Conservation (phyloP, 164 flowering plant genomes). For the Warburgia ugandensis region DNA sequence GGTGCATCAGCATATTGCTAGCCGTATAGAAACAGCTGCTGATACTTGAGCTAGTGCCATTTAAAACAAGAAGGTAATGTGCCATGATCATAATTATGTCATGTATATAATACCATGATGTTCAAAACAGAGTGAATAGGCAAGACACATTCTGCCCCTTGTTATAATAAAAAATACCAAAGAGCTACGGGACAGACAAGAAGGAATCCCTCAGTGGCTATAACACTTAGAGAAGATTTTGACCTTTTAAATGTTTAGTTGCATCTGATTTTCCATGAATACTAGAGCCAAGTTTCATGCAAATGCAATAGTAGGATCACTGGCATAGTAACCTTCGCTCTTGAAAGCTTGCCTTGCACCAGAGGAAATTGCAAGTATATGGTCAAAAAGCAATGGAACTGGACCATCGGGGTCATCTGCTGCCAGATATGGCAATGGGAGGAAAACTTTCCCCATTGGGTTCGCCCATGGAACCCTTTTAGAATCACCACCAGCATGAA, state of each 20-base stretch:
- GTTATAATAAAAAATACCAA: not conserved
- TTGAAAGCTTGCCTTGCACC: slow-evolving; percentile 88
- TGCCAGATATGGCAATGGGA: slow-evolving; percentile 92
- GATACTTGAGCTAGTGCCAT: not conserved
- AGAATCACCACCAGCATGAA: slow-evolving; percentile 99
- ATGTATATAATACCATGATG: no score
- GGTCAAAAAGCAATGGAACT: slow-evolving; percentile 95
- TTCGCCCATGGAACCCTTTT: slow-evolving; percentile 99
- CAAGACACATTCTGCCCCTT: not conserved
- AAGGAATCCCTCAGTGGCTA: not conserved
- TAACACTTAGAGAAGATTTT: slow-evolving; percentile 1
- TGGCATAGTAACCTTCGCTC: slow-evolving; percentile 54
- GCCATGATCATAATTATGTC: no score
- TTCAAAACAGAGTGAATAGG: not conserved
- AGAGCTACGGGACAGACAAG: not conserved
- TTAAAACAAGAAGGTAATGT: not conserved
- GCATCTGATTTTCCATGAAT: not conserved
- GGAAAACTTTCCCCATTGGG: slow-evolving; percentile 98
- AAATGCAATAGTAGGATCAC: slow-evolving; percentile 6
- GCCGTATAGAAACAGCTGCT: not conserved
- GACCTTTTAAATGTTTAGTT: not conserved
- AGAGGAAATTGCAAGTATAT: slow-evolving; percentile 92
- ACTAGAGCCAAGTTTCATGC: slow-evolving; percentile 9
- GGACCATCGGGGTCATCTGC: slow-evolving; percentile 98
- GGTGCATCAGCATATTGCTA: no score